Evolutionary conservation across 139 green algal species (phyloP).

Genomic region (Chlamydomonas incerta): DNA sequence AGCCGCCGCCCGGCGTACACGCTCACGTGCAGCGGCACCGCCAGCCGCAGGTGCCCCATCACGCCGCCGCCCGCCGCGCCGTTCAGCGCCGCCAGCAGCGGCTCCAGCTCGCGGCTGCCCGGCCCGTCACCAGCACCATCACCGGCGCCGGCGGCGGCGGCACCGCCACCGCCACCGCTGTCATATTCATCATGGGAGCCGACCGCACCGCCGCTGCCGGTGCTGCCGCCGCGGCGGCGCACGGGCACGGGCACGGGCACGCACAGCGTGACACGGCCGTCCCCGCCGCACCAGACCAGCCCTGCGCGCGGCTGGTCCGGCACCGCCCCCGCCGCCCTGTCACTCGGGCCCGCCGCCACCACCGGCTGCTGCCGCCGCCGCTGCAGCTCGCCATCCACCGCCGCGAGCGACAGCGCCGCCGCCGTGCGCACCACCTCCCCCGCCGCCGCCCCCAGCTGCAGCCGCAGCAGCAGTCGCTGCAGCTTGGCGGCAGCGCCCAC

Average conservation of each 20-base stretch:
- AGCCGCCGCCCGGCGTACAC: conserved; percentile 7
- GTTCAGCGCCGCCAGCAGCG: not conserved
- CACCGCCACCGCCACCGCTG: too few relatives aligned
- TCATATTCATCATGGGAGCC: too few relatives aligned
- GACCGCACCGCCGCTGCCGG: not conserved
- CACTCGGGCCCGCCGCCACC: too few relatives aligned
- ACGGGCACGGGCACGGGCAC: not conserved
- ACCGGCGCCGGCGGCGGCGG: not conserved
- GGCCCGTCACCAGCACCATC: not conserved
- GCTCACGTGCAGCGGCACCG: conserved; percentile 35
- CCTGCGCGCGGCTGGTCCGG: not conserved
- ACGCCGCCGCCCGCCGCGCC: conserved; percentile 17
- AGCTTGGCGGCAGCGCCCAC: conserved; percentile 8
- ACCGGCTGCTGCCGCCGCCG: not conserved
- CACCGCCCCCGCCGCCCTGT: too few relatives aligned
- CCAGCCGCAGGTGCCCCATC: conserved; percentile 28
- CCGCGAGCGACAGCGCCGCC: conserved; percentile 14
- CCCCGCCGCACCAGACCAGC: conserved; percentile 28
- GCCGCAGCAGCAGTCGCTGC: conserved; percentile 9
- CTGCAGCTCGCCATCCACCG: not conserved
- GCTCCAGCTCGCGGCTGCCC: not conserved
- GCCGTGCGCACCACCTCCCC: conserved; percentile 17
- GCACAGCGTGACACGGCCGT: not conserved
- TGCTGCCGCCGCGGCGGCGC: too few relatives aligned
- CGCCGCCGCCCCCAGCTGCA: conserved; percentile 20